Percentiles rank a stretch among this genome's conserved stretches.
phyloP scores from a whole-genome alignment of 768 basidiomycete genomes.

The Russula emetica region DNA sequence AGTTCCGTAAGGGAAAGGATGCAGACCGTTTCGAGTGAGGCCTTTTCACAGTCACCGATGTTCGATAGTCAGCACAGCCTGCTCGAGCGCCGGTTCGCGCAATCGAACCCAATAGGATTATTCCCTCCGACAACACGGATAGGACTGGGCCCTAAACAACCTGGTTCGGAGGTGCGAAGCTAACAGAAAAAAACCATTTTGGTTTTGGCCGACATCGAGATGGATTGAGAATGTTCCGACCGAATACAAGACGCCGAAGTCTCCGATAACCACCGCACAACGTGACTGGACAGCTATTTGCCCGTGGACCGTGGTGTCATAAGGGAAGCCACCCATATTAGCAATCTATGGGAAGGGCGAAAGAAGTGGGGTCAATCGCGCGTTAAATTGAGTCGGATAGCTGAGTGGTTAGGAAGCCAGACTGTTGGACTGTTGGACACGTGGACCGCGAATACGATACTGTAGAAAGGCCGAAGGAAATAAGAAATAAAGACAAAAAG shows the following conservation, averaged over 20 bases:
- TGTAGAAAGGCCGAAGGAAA: too few species aligned
- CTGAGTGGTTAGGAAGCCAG: too few species aligned
- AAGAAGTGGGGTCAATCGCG: too few species aligned
- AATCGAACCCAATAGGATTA: slow-evolving; percentile 8
- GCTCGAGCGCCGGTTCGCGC: slow-evolving; percentile 16
- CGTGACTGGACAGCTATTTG: too few species aligned
- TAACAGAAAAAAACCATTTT: neutral
- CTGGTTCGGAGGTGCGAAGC: slow-evolving; percentile 6
- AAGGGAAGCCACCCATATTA: too few species aligned
- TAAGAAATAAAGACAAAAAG: too few species aligned
- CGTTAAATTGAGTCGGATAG: too few species aligned
- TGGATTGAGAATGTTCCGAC: neutral
- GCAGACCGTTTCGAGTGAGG: slow-evolving; percentile 13
- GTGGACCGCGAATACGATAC: too few species aligned
- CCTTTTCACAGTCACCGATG: neutral
- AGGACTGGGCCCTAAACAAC: slow-evolving; percentile 14
- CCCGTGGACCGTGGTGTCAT: too few species aligned
- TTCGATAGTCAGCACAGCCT: slow-evolving; percentile 7
- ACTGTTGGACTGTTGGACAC: too few species aligned
- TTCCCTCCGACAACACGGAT: slow-evolving; percentile 12
- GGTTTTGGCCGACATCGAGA: neutral
- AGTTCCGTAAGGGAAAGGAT: slow-evolving; percentile 13
- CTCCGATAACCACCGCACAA: slow-evolving; percentile 17
- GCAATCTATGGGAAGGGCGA: too few species aligned
- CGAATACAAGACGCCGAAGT: slow-evolving; percentile 19